Percentiles rank a stretch among this genome's conserved stretches.
These are phyloP conservation scores for Fomitopsis palustris DNA, from an alignment of 1,284 basidiomycete species.

Conservation along the genomic window DNA sequence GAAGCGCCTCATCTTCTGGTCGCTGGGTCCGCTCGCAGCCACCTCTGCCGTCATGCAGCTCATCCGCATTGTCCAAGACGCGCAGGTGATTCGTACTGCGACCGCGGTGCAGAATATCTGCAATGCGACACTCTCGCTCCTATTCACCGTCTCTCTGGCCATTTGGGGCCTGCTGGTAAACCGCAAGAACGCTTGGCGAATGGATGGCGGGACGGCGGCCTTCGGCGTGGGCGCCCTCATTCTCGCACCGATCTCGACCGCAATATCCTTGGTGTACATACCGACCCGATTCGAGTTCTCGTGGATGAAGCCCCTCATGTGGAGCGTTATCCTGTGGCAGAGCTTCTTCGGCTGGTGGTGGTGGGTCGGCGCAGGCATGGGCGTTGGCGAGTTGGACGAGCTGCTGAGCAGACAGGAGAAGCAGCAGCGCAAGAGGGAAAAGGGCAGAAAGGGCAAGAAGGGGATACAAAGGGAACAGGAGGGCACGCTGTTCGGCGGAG, in stretches of 20 bases:
- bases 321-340: constrained; percentile 90
- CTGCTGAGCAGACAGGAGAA: constrained; percentile 57
- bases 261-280: constrained; percentile 85
- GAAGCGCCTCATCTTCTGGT: constrained; percentile 80
- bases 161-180: constrained; percentile 95
- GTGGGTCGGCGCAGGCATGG: constrained; percentile 93
- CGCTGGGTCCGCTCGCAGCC: constrained; percentile 89
- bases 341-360: constrained; percentile 94
- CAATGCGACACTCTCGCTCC: constrained; percentile 91
- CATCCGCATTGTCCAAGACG: constrained; percentile 57
- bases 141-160: constrained; percentile 87
- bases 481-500: constrained; percentile 34
- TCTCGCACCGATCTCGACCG: constrained; percentile 78
- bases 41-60: constrained; percentile 85
- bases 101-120: constrained; percentile 90
- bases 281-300: constrained; percentile 75
- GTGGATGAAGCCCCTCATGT: constrained; percentile 85
- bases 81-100: constrained; percentile 55
- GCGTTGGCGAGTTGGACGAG: constrained; percentile 60
- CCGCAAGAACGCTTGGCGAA: constrained; percentile 89
- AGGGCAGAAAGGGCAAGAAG: constrained; percentile 33
- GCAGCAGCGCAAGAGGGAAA: constrained; percentile 44
- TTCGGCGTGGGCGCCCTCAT: constrained; percentile 84
- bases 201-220: constrained; percentile 91
- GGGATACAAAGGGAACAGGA: constrained; percentile 43